phyloP scores from a whole-genome alignment of 2,329 filamentous ascomycete genomes.

The Fusarium poae region DNA sequence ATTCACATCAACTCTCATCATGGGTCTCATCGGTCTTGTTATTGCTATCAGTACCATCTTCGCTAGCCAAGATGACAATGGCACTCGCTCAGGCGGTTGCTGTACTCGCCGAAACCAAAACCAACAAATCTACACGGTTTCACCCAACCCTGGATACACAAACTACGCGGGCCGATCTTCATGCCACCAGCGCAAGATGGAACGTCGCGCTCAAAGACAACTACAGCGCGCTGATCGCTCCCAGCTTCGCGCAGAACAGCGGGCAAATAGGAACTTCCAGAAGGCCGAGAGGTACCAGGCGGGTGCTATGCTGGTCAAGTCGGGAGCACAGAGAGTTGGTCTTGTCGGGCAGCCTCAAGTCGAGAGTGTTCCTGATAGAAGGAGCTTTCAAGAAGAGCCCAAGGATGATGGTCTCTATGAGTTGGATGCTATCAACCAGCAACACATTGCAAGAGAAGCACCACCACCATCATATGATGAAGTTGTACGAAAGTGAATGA shows the following conservation, averaged over 20 bases:
- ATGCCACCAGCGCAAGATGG: conserved; percentile 30
- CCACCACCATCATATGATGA: conserved; percentile 46
- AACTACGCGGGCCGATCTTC: conserved; percentile 11
- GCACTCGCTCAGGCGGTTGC: conserved; percentile 5
- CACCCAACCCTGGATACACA: not conserved
- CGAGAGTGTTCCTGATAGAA: not conserved
- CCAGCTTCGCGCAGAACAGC: conserved; percentile 41
- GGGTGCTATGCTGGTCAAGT: conserved; percentile 9
- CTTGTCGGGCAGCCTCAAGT: conserved; percentile 1
- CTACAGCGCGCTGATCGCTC: conserved; percentile 40
- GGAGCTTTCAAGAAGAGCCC: not conserved
- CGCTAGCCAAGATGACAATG: conserved; percentile 3
- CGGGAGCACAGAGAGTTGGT: conserved; percentile 19
- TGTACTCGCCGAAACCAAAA: conserved; percentile 1
- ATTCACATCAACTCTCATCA: conserved; percentile 3
- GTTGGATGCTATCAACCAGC: conserved; percentile 9
- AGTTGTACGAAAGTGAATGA: conserved; percentile 28
- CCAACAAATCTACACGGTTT: conserved; percentile 4
- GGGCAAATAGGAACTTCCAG: conserved; percentile 29
- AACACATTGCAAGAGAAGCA: conserved; percentile 17
- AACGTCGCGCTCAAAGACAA: conserved; percentile 39
- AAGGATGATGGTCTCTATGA: conserved; percentile 27
- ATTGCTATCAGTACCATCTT: conserved; percentile 21
- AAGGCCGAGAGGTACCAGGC: conserved; percentile 35
- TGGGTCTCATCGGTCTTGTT: conserved; percentile 41